Evolutionary conservation across 1,284 basidiomycete species (phyloP).

Genomic region (Peniophora sp.): DNA sequence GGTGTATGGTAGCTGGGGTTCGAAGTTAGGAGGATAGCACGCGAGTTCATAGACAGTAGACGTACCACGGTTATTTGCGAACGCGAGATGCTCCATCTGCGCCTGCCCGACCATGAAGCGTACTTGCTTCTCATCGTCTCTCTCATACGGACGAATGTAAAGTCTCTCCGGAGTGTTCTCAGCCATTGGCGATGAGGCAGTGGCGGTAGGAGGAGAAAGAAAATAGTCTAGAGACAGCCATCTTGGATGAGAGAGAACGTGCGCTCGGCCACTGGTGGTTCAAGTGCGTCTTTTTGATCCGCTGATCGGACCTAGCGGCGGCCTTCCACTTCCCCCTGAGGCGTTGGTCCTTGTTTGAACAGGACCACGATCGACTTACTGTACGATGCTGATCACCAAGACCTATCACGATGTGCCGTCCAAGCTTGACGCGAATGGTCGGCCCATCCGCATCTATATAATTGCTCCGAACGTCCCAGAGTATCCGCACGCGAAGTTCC

Average conservation of each 20-base stretch:
- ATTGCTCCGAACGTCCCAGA: constrained; percentile 62
- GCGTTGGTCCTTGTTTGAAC: neutral
- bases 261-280: too few species aligned
- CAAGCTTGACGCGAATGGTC: constrained; percentile 51
- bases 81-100: constrained; percentile 62
- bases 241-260: neutral
- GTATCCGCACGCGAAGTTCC: constrained; percentile 79
- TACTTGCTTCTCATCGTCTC: constrained; percentile 23
- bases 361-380: neutral
- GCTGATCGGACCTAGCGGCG: neutral
- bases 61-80: constrained; percentile 60
- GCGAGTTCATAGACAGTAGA: constrained; percentile 4
- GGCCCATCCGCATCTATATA: constrained; percentile 72
- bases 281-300: neutral
- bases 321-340: neutral
- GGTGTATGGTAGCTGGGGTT: constrained; percentile 50
- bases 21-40: constrained; percentile 2
- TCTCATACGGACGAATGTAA: constrained; percentile 46
- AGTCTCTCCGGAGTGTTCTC: constrained; percentile 16
- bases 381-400: constrained; percentile 70
- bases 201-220: constrained; percentile 1
- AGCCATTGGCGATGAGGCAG: neutral
- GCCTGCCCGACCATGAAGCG: constrained; percentile 64
- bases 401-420: constrained; percentile 71
- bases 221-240: neutral